Base-by-base conservation (phyloP, 306 rosid genomes). In the Betula pendula region DNA sequence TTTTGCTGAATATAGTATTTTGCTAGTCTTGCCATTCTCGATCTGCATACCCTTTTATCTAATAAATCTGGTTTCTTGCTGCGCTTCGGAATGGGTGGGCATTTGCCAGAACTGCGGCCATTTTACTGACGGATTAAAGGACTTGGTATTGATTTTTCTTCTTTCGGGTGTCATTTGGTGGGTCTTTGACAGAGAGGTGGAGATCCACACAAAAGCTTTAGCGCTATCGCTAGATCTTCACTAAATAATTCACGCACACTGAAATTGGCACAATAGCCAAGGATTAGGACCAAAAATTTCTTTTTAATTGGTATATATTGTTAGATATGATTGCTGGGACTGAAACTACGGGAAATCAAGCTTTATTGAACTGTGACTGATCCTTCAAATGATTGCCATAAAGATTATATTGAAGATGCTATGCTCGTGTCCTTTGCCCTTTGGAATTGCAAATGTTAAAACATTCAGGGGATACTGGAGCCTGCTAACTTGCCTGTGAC, bases 381-480 rank as follows among this genome's bases (percentile, higher is more conserved):
- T 40, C 24, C 73, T 50, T 78, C 70, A 29, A 70, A 22, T 60
- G 35, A 22, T 75, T 72, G 50, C 51, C 74, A 70, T 45, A 19
- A 65, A 9, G 27, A 11, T 45, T 60, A 29, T 5, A 60, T 51
- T 51, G 58, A 51, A 51, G 58, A 51, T 51, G 58, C 58, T 35
- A 24, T 24, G 65, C 65, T 58, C 33, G 1, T 10, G 16, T 25
- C 35, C 35, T 56, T 56, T 58, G 38, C 31, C 38, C 17, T 16
- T 11, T 27, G 17, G 65, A 58, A 12, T 13, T 58, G 65, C 35
- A 25, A 58, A 58, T 56, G 16, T 10, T 56, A 56, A 56, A 56
- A n/a, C 29, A 12, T 58, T 58, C 38, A 58, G 17, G 68, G 68
- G 20, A 6, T 62, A 15, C 43, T 15, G 48, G 10, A 8, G 13